Evolutionary conservation across 768 basidiomycete genomes (phyloP).

Genomic region (Russula sp.): DNA sequence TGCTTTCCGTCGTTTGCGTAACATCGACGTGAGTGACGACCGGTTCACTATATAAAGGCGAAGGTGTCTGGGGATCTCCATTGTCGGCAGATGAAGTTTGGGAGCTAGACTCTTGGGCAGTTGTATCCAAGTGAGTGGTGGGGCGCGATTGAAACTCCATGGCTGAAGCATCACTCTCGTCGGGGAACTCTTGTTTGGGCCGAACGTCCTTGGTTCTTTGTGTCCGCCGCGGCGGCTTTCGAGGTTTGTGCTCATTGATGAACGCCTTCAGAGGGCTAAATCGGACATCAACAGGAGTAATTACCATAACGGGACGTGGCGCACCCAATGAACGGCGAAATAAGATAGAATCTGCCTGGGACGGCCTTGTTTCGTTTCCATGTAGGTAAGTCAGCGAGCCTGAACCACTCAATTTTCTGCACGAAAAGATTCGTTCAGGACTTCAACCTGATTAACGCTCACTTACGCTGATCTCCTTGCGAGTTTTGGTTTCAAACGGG

Average conservation of each 20-base stretch:
- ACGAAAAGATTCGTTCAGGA: conserved; percentile 20
- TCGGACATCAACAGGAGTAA: conserved; percentile 10
- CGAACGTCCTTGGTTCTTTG: conserved; percentile 24
- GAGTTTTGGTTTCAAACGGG: conserved; percentile 84
- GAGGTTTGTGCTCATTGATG: conserved; percentile 56
- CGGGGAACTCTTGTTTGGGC: conserved; percentile 20
- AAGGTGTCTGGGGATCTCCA: conserved; percentile 55
- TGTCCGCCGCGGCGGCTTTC: conserved; percentile 35
- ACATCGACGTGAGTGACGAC: conserved; percentile 28
- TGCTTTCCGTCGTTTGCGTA: conserved; percentile 29
- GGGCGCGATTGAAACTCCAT: conserved; percentile 19
- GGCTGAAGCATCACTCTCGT: conserved; percentile 27
- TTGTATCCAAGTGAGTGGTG: conserved; percentile 28
- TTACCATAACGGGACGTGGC: not conserved
- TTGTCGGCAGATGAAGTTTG: conserved; percentile 56
- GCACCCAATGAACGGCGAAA: conserved; percentile 87
- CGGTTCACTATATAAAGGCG: conserved; percentile 47
- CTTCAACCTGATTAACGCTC: conserved; percentile 1
- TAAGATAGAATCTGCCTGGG: conserved; percentile 85
- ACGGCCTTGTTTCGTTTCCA: conserved; percentile 75
- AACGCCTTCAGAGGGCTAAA: conserved; percentile 57
- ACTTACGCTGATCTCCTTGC: conserved; percentile 96
- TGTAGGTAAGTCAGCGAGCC: conserved; percentile 78
- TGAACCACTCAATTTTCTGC: conserved; percentile 97
- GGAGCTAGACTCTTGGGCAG: conserved; percentile 56